Evolutionary conservation across 305 asterid genomes (phyloP), one percentile per base, ranked within the genome.

Genomic region (Fraxinus angustifolia): DNA sequence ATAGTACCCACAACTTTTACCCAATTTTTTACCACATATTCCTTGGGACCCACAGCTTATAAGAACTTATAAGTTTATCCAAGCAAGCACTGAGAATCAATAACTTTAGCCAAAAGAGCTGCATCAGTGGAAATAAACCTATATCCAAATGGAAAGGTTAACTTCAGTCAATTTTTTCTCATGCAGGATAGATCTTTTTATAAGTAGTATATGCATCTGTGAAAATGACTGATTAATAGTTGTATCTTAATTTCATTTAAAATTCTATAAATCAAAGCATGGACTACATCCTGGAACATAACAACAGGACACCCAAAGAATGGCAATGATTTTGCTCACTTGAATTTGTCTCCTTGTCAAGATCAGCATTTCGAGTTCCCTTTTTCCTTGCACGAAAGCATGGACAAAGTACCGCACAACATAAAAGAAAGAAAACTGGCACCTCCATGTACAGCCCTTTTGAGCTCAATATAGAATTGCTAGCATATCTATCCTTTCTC

Each of bases 361-460:
- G 90, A 85, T 88, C 91, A 17, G 86, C 85, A 83, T 89, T 90
- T 30, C 50, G 88, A 28, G 87, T 79, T 72, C 89, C 91, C 81
- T 84, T 92, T 87, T 89, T 92, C 87, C 88, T 93, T 60, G 98
- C 84, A 53, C 90, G 96, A 84, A 88, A 93, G 87, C 99, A 96
- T 7, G 99, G 97, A 83, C 99, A 96, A 67, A 94, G 12, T 65
- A 93, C 45, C 12, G 88, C 88, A 77, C 98, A 92, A 74, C 95
- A 93, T 11, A 93, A 81, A 50, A 94, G 81, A 62, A 94, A 85
- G 90, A 91, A 80, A 81, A 88, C 96, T 0, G 97, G 94, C 16
- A 85, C 84, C 4, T 91, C 97, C 90, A 96, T 84, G 82, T 90
- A 91, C 72, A 90, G 71, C 82, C 80, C 78, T 84, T 88, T 87